These are phyloP conservation scores for Nymphaea colorata DNA, from an alignment of 164 flowering plant genomes.

Conservation along the genomic window DNA sequence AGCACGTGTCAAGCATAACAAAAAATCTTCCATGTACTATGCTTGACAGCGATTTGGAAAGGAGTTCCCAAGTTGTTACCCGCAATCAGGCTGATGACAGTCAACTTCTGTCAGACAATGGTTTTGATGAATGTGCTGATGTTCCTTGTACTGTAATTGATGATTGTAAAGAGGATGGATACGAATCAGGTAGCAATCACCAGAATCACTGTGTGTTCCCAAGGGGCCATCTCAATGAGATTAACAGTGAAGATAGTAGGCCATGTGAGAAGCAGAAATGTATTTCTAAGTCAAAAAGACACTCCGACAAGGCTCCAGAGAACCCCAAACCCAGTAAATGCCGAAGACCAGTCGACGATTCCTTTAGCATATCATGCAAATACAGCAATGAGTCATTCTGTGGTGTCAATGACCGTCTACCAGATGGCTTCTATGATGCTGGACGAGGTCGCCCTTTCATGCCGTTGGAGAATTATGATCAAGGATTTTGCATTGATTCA, in stretches of 20 bases:
- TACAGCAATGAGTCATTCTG: slow-evolving; percentile 64
- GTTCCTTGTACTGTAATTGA: not conserved
- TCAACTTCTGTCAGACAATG: not conserved
- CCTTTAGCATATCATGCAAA: slow-evolving; percentile 35
- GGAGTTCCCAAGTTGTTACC: slow-evolving; percentile 1
- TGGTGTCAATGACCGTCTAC: slow-evolving; percentile 49
- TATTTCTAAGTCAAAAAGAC: slow-evolving; percentile 51
- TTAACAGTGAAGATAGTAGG: not conserved
- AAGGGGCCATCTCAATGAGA: not conserved
- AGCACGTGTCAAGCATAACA: slow-evolving; percentile 18
- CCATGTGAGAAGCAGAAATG: slow-evolving; percentile 2
- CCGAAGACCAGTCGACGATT: slow-evolving; percentile 29
- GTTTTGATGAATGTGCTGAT: not conserved
- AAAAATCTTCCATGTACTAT: slow-evolving; percentile 5
- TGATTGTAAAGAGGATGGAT: not conserved
- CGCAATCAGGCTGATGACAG: slow-evolving; percentile 17
- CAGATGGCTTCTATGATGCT: slow-evolving; percentile 97
- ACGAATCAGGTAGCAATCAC: not conserved
- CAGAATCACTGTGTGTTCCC: not conserved
- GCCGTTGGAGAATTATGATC: slow-evolving; percentile 56
- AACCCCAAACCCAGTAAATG: slow-evolving; percentile 83
- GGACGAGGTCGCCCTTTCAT: slow-evolving; percentile 89
- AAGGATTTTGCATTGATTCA: slow-evolving; percentile 38
- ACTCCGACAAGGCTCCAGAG: slow-evolving; percentile 53
- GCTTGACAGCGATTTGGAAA: slow-evolving; percentile 1